Conservation (phyloP, 1,139 yeast genomes). For the Tardiomyces blankii region DNA sequence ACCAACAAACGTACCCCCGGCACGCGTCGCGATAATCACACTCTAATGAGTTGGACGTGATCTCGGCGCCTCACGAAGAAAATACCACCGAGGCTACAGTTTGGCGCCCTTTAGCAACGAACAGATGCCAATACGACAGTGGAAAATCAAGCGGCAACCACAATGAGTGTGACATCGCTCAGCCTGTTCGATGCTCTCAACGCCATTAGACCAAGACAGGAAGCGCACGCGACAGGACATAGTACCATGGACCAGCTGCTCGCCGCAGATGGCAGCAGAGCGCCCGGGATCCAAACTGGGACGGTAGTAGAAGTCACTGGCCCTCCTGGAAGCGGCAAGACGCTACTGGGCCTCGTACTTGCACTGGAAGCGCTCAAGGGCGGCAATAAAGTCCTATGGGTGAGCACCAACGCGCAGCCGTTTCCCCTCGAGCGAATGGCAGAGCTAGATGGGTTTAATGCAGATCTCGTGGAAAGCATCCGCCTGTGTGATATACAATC, state of each 20-base stretch:
- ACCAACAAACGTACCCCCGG: too few relatives aligned
- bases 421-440: slow-evolving; percentile 7
- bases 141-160: too few relatives aligned
- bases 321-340: slow-evolving; percentile 88
- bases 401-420: slow-evolving; percentile 6
- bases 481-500: slow-evolving; percentile 4
- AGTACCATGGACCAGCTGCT: neutral
- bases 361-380: slow-evolving; percentile 45
- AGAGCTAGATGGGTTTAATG: slow-evolving; percentile 3
- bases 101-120: too few relatives aligned
- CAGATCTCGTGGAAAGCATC: slow-evolving; percentile 4
- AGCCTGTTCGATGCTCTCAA: neutral
- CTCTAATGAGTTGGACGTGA: too few relatives aligned
- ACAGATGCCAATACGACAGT: too few relatives aligned
- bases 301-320: slow-evolving; percentile 31
- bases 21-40: too few relatives aligned
- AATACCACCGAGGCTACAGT: too few relatives aligned
- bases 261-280: neutral
- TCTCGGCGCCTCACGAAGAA: too few relatives aligned
- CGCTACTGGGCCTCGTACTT: slow-evolving; percentile 69
- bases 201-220: neutral
- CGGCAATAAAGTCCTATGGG: slow-evolving; percentile 12
- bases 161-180: neutral
- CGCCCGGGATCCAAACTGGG: neutral
- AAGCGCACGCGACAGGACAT: neutral